Evolutionary conservation across 441 rosid species (phyloP), one percentile per base, ranked within the genome.

Genomic region (Monsonia emarginata): DNA sequence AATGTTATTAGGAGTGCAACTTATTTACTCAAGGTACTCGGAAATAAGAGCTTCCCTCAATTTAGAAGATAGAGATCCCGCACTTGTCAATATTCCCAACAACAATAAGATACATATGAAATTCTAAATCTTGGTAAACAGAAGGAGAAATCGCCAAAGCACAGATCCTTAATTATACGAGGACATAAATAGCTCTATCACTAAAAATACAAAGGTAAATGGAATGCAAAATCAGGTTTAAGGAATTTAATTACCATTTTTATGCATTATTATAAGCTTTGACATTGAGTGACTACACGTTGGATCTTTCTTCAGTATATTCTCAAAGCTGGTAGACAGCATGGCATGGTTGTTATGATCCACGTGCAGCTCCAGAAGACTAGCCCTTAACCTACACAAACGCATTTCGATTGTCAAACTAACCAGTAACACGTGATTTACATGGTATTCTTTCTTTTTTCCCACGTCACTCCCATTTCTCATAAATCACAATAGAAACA

Each of bases 261-360:
- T 80, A 81, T 86, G 86, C 83, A 88, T 73, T 69, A 63, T 75
- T 59, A 86, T 58, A 71, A 93, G 93, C 79, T 69, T 87, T 46
- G 82, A 81, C 75, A 93, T 22, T 14, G 91, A 76, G 65, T 75
- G 65, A 40, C 56, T 30, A 74, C 90, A 86, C 22, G 79, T 72
- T 54, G 95, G 96, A 80, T 90, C 97, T 75, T 75, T 85, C 80
- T 84, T 84, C 61, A 90, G 76, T 73, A 79, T 57, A 57, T 82
- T 86, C 83, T 93, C 95, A 65, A 77, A 86, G 75, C 80, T 81
- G 34, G 82, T 78, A 26, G 86, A 75, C 0, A 86, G 81, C 60
- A 57, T 25, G 16, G 32, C 28, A 18, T 28, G 65, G 44, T 80
- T 84, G 57, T 79, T 72, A 30, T 63, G 76, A 70, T 81, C 79